Evolutionary conservation across 148 eudicot species (phyloP).

Genomic region (Arbutus unedo): DNA sequence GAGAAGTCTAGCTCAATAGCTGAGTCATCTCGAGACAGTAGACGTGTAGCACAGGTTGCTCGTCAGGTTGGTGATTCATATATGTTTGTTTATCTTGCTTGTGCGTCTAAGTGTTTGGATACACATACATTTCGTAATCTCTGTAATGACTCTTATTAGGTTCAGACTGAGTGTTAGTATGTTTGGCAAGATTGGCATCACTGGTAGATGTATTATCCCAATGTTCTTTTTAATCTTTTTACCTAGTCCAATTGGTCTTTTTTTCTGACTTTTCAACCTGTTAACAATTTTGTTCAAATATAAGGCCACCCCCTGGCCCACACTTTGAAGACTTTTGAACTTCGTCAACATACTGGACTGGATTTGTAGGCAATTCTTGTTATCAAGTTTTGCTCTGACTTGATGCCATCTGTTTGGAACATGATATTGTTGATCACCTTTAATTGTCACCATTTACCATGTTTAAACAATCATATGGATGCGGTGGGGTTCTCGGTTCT

Average conservation of each 20-base stretch:
- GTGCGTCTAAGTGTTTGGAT: background rate
- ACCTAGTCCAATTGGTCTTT: background rate
- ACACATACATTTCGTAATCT: background rate
- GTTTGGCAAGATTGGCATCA: background rate
- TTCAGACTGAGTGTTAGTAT: background rate
- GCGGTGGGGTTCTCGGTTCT: background rate
- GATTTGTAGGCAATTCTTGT: background rate
- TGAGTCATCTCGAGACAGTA: slow-evolving; percentile 55
- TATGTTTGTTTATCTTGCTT: background rate
- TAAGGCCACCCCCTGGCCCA: background rate
- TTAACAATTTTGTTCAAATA: background rate
- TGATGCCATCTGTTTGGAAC: background rate
- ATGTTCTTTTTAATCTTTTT: background rate
- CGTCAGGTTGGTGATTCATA: slow-evolving; percentile 13
- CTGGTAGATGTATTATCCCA: background rate
- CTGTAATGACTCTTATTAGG: background rate
- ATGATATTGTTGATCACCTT: background rate
- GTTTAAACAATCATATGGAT: background rate
- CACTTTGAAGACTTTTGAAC: background rate
- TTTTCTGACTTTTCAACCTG: background rate
- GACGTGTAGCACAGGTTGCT: slow-evolving; percentile 69
- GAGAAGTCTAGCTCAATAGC: slow-evolving; percentile 27
- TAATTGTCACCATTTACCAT: background rate
- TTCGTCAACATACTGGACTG: background rate
- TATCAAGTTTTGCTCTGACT: background rate